Evolutionary conservation across 225 moss, liverwort and hornwort genomes (phyloP).

Genomic region (Lunularia cruciata): DNA sequence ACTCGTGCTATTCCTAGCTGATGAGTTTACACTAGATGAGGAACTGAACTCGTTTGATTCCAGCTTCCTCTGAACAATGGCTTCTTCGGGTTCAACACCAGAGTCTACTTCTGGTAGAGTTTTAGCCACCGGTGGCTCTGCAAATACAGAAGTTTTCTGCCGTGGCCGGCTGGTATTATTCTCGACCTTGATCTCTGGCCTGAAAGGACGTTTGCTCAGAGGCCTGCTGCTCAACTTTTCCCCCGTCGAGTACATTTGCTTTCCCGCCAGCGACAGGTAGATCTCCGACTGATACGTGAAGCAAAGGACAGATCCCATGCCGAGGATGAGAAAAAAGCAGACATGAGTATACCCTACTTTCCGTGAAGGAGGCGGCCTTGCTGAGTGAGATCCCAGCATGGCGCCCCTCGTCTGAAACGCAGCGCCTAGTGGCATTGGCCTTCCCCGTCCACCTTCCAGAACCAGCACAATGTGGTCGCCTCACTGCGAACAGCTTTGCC

Average conservation of each 20-base stretch:
- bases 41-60: not conserved
- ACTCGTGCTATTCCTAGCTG: not conserved
- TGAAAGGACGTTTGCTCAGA: not conserved
- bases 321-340: constrained; percentile 37
- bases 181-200: constrained; percentile 5
- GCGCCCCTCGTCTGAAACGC: not conserved
- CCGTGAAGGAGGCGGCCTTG: constrained; percentile 17
- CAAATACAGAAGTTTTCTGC: not conserved
- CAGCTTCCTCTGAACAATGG: constrained; percentile 6
- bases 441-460: not conserved
- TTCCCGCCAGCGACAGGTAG: constrained; percentile 20
- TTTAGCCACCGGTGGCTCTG: not conserved
- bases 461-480: not conserved
- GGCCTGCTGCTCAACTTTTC: not conserved
- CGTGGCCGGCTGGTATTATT: not conserved
- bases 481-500: too few species aligned
- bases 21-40: not conserved
- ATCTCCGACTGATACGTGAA: constrained; percentile 46
- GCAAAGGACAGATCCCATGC: constrained; percentile 34
- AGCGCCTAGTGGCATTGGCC: not conserved
- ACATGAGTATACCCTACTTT: constrained; percentile 31
- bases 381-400: not conserved
- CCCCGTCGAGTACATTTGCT: not conserved
- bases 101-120: not conserved
- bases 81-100: not conserved